Evolutionary conservation across 2,329 filamentous ascomycete genomes (phyloP).

Genomic region (Pseudocercospora fijiensis): DNA sequence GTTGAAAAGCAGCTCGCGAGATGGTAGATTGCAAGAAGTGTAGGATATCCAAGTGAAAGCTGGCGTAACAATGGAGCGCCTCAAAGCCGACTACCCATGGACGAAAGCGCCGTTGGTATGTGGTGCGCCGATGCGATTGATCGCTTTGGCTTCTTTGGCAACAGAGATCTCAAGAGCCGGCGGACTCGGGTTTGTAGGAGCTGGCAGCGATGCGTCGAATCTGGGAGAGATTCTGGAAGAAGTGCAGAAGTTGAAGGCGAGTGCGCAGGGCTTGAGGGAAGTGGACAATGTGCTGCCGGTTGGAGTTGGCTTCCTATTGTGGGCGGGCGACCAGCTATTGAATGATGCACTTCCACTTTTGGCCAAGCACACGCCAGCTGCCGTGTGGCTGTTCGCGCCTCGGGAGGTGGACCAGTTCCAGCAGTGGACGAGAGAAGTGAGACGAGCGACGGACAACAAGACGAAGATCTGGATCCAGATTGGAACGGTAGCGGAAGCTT

Average conservation of each 20-base stretch:
- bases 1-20: neutral
- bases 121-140: conserved; percentile 67
- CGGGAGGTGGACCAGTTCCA: conserved; percentile 41
- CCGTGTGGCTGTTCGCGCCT: conserved; percentile 68
- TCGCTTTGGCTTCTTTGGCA: conserved; percentile 58
- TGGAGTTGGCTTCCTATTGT: conserved; percentile 63
- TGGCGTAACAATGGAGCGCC: conserved; percentile 23
- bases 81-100: conserved; percentile 56
- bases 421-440: conserved; percentile 37
- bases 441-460: conserved; percentile 37
- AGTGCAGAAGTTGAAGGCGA: conserved; percentile 29
- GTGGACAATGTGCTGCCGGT: conserved; percentile 47
- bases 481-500: conserved; percentile 58
- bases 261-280: conserved; percentile 23
- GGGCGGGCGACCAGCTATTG: conserved; percentile 43
- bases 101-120: conserved; percentile 57
- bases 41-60: neutral
- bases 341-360: conserved; percentile 54
- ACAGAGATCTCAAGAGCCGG: conserved; percentile 58
- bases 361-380: conserved; percentile 51
- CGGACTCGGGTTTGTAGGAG: conserved; percentile 50
- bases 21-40: neutral
- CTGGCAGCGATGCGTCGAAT: conserved; percentile 44
- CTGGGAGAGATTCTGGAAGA: conserved; percentile 37
- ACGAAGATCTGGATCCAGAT: conserved; percentile 61